Conservation (phyloP, 1,284 basidiomycete species). For the Ceratobasidium sp. region DNA sequence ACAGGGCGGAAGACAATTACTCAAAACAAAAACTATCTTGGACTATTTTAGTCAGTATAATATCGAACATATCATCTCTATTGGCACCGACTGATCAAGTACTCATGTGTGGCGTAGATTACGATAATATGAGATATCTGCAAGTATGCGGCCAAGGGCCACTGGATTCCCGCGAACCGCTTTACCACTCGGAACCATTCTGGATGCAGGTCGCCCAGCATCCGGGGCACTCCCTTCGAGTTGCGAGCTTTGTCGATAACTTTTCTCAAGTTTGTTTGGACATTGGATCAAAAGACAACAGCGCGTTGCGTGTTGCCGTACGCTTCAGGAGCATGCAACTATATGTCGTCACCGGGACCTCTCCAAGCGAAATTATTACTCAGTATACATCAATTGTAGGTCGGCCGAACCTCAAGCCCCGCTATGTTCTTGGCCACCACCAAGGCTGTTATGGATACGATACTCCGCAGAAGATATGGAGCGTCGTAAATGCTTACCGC, state of each 20-base stretch:
- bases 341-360: conserved; percentile 16
- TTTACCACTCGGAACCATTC: conserved; percentile 38
- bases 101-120: conserved; percentile 19
- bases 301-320: conserved; percentile 20
- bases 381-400: conserved; percentile 28
- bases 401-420: conserved; percentile 36
- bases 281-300: conserved; percentile 24
- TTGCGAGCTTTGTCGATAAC: conserved; percentile 38
- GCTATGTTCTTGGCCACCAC: conserved; percentile 38
- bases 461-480: conserved; percentile 7
- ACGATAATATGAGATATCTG: conserved; percentile 36
- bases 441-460: conserved; percentile 37
- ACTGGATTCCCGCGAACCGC: conserved; percentile 35
- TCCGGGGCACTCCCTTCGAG: conserved; percentile 20
- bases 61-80: too few relatives aligned
- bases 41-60: conserved; percentile 31
- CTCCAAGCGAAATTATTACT: conserved; percentile 21
- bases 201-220: conserved; percentile 31
- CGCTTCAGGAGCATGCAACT: conserved; percentile 34
- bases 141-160: conserved; percentile 34
- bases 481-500: conserved; percentile 19
- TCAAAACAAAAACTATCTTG: conserved; percentile 26
- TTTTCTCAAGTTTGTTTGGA: conserved; percentile 37
- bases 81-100: not conserved
- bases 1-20: conserved; percentile 37